Percentiles rank a stretch among this genome's conserved stretches.
Conservation (phyloP, 2,329 filamentous ascomycete genomes). For the Westerdykella ornata region DNA sequence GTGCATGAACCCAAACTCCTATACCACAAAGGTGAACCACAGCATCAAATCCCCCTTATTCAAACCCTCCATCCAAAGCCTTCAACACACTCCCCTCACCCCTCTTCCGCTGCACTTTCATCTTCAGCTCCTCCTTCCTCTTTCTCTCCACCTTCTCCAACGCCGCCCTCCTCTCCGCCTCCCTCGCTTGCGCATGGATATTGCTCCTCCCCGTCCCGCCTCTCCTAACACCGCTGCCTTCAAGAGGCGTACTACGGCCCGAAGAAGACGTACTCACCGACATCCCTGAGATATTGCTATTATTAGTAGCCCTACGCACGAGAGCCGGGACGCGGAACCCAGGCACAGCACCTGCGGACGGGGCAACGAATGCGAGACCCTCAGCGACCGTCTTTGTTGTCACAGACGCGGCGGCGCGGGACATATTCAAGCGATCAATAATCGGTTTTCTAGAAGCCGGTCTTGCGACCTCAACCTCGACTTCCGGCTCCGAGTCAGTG, state of each 20-base stretch:
- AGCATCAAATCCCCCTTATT: constrained; percentile 15
- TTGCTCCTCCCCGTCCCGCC: constrained; percentile 54
- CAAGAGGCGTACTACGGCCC: constrained; percentile 17
- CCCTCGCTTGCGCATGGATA: constrained; percentile 54
- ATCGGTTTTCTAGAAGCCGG: constrained; percentile 41
- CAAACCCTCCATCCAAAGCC: constrained; percentile 31
- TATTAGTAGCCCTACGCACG: constrained; percentile 65
- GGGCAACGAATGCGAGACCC: constrained; percentile 50
- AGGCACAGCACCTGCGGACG: constrained; percentile 34
- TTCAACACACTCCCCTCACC: constrained; percentile 31
- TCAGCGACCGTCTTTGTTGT: constrained; percentile 19
- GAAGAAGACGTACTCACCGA: constrained; percentile 33
- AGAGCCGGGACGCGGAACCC: constrained; percentile 63
- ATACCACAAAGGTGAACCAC: neutral
- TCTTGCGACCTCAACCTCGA: constrained; percentile 35
- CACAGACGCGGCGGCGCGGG: constrained; percentile 42
- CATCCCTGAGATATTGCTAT: constrained; percentile 21
- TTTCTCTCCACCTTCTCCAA: constrained; percentile 48
- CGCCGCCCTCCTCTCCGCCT: constrained; percentile 49
- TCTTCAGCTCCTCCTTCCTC: constrained; percentile 45
- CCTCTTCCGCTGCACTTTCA: constrained; percentile 34
- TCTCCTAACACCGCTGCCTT: constrained; percentile 36
- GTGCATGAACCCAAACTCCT: neutral
- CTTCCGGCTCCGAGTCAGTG: constrained; percentile 36
- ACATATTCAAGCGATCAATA: constrained; percentile 68